Percentiles rank a stretch among this genome's conserved stretches.
Evolutionary conservation across 2,329 filamentous ascomycete genomes (phyloP).

Genomic region (Tolypocladium tundrense): DNA sequence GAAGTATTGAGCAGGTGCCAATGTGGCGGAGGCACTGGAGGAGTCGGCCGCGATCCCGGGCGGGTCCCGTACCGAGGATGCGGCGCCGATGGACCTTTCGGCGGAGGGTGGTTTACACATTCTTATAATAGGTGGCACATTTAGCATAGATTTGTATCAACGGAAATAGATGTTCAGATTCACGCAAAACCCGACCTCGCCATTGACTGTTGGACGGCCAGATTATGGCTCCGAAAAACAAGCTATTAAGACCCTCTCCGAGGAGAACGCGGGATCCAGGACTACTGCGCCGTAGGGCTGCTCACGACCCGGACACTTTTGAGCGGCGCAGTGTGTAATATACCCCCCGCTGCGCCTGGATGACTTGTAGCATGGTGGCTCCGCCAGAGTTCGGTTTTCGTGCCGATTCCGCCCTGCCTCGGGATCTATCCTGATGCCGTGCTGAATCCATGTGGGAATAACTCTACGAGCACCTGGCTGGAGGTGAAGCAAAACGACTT

Average conservation of each 20-base stretch:
- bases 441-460: neutral
- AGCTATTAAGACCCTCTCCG: neutral
- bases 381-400: neutral
- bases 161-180: neutral
- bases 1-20: conserved; percentile 2
- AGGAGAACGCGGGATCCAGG: neutral
- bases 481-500: neutral
- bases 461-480: neutral
- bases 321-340: neutral
- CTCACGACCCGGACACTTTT: neutral
- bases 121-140: neutral
- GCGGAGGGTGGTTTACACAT: conserved; percentile 3
- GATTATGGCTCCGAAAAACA: neutral
- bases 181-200: neutral
- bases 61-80: too few species aligned
- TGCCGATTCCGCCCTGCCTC: neutral
- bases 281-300: neutral
- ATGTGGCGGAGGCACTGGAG: conserved; percentile 6
- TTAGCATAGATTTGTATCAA: neutral
- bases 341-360: neutral
- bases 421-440: neutral
- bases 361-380: neutral
- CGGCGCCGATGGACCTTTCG: conserved; percentile 2
- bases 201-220: neutral
- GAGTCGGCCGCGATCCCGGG: neutral